phyloP scores from a whole-genome alignment of 805 yeast genomes.

The Scheffersomyces coipomensis region DNA sequence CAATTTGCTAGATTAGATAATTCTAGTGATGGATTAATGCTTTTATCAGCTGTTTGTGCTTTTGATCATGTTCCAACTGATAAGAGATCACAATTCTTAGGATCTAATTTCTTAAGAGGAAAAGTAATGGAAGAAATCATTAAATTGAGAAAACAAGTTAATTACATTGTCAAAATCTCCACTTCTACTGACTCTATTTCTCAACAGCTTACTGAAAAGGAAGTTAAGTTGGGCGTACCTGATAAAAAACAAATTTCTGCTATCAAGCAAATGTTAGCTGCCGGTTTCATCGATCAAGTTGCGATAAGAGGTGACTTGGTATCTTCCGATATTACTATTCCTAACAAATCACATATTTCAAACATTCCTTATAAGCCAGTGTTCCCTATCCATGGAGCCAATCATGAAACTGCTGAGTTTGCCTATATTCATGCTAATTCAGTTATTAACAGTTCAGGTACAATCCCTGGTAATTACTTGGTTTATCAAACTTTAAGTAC shows the following conservation, averaged over 20 bases:
- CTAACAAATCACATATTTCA: constrained; percentile 56
- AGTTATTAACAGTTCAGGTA: constrained; percentile 57
- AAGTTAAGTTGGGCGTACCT: constrained; percentile 65
- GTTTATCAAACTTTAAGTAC: constrained; percentile 69
- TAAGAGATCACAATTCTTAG: constrained; percentile 46
- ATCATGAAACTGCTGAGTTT: constrained; percentile 45
- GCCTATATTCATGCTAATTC: constrained; percentile 85
- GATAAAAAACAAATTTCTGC: constrained; percentile 66
- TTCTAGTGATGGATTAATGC: constrained; percentile 69
- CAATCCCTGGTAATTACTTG: constrained; percentile 74
- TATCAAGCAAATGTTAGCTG: constrained; percentile 85
- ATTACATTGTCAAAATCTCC: constrained; percentile 59
- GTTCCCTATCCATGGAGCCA: constrained; percentile 35
- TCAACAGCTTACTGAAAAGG: constrained; percentile 33
- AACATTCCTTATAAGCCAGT: constrained; percentile 67
- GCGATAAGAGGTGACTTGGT: constrained; percentile 79
- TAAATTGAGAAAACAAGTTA: constrained; percentile 77
- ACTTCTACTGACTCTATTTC: constrained; percentile 63
- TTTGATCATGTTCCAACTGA: constrained; percentile 66
- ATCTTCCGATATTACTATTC: constrained; percentile 58
- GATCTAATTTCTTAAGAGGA: constrained; percentile 64
- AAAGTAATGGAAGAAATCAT: constrained; percentile 83
- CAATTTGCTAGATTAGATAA: constrained; percentile 68
- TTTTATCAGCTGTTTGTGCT: constrained; percentile 84
- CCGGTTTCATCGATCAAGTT: constrained; percentile 90